phyloP scores from a whole-genome alignment of 768 basidiomycete species.

The Collybia sordida region DNA sequence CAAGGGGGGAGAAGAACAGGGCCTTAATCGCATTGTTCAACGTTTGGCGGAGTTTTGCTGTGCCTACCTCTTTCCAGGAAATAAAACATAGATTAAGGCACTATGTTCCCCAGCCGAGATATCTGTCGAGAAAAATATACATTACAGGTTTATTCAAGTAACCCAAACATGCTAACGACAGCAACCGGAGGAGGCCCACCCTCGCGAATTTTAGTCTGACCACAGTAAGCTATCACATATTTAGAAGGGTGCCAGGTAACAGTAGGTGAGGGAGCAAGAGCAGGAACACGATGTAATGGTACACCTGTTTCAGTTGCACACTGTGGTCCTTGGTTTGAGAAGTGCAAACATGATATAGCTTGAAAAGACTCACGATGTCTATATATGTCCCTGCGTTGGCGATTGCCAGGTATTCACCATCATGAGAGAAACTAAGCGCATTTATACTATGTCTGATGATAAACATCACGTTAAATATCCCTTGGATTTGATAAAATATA shows the following conservation, averaged over 20 bases:
- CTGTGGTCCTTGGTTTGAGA: conserved; percentile 31
- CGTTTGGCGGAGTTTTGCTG: too few species aligned
- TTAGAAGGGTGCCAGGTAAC: conserved; percentile 84
- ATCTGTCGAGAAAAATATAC: neutral
- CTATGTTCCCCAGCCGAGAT: too few species aligned
- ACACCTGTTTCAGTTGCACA: conserved; percentile 77
- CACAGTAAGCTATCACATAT: conserved; percentile 80
- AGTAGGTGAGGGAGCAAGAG: conserved; percentile 69
- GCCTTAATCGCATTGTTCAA: too few species aligned
- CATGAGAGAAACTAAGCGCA: conserved; percentile 75
- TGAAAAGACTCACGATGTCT: conserved; percentile 65
- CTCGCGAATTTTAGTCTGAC: conserved; percentile 68
- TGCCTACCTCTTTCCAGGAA: too few species aligned
- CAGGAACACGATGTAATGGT: conserved; percentile 75
- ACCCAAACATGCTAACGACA: conserved; percentile 72
- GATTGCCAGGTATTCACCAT: conserved; percentile 82
- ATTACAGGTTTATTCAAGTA: conserved; percentile 29
- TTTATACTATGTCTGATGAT: conserved; percentile 63
- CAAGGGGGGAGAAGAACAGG: too few species aligned
- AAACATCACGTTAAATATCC: conserved; percentile 4
- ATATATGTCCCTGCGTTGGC: conserved; percentile 72
- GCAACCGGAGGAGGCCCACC: conserved; percentile 65
- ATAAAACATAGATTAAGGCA: too few species aligned
- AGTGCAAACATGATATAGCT: neutral
- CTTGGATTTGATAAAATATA: neutral